phyloP scores from a whole-genome alignment of 441 rosid genomes.

The Arabidopsis hybrid region DNA sequence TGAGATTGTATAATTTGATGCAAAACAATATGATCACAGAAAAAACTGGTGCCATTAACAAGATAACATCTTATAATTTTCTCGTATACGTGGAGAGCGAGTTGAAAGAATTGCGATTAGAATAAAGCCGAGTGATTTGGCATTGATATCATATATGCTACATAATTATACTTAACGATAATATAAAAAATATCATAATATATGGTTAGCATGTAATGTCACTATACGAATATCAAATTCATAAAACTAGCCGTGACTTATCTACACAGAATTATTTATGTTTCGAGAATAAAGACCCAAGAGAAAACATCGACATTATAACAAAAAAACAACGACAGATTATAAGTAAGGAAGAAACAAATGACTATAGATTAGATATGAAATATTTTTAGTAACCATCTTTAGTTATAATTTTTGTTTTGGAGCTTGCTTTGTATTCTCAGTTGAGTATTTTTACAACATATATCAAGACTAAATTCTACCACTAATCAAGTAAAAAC shows the following conservation, averaged over 20 bases:
- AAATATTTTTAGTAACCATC: not conserved
- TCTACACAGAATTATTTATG: constrained; percentile 2
- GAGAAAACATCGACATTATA: not conserved
- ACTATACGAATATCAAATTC: constrained; percentile 23
- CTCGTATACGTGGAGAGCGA: not conserved
- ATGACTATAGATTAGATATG: too few species aligned
- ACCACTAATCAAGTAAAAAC: not conserved
- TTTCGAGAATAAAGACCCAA: constrained; percentile 1
- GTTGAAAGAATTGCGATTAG: constrained; percentile 5
- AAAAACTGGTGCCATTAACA: not conserved
- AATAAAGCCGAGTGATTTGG: constrained; percentile 7
- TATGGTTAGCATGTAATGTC: constrained; percentile 37
- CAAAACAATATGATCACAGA: not conserved
- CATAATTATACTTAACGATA: not conserved
- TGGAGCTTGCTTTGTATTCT: too few species aligned
- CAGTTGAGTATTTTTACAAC: too few species aligned
- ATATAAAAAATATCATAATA: not conserved
- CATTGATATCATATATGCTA: not conserved
- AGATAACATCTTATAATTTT: constrained; percentile 27
- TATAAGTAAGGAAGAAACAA: not conserved
- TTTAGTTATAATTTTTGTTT: not conserved
- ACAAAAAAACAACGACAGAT: not conserved
- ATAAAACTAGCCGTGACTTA: constrained; percentile 21
- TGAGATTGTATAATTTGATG: not conserved
- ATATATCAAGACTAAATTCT: too few species aligned